Base-by-base conservation (phyloP, 2,329 filamentous ascomycete genomes). In the Talaromyces verruculosus region DNA sequence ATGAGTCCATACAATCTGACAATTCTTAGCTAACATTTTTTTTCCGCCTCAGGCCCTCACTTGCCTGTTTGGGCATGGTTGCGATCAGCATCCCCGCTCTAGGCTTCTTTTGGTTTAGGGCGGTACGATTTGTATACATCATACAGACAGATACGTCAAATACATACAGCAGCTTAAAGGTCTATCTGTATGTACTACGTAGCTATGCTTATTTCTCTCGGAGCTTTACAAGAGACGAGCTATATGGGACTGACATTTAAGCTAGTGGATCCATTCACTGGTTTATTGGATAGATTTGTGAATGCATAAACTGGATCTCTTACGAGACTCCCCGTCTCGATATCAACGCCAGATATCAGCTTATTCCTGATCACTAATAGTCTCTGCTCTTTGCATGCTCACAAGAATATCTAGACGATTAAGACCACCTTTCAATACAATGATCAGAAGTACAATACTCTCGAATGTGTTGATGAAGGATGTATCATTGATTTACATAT, bases 31-130 rank as follows among this genome's bases (percentile, higher is more conserved):
- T 17, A 53, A 30, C 22, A 22, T 22, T 37, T 57, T 57, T 37
- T 57, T 25, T 37, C 30, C 53, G 53, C n/a, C 30, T 57, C 53
- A 57, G 53, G 53, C 53, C 53, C 33, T 57, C 53, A 39, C n/a
- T 57, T 57, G 53, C 53, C 53, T 39, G n/a, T 39, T 57, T 37
- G 30, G 33, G 53, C 10, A 57, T 37, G 53, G 53, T 22, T 17
- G 33, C 19, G 33, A 57, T 22, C 33, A 17, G 11, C 11, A 57
- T 39, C 53, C 53, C 53, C 53, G 53, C 53, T 57, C 53, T 57
- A 57, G 53, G 33, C 19, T 57, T 1, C 2, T 15, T 22, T 22
- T 11, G 53, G 53, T 3, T 22, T 57, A 39, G 47, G 6, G n/a
- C 17, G 1, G 8, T 19, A 35, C 13, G n/a, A 37, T 55, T 55